Base-by-base conservation (phyloP, 2,329 filamentous ascomycete species). In the Colletotrichum euphorbiae region DNA sequence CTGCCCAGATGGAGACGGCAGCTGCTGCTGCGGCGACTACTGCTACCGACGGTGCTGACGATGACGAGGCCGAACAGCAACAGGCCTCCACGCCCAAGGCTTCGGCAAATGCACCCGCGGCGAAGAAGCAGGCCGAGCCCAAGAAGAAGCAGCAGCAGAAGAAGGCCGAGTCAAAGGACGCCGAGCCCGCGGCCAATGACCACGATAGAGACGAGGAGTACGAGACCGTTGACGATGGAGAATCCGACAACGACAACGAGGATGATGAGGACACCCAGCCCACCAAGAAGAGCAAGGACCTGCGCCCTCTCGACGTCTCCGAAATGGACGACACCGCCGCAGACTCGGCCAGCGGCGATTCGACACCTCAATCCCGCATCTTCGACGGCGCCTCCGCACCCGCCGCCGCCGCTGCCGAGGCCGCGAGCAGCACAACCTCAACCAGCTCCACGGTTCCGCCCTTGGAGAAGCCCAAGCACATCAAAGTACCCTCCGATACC, bases 401-500 rank as follows among this genome's bases (percentile, higher is more conserved):
- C 62, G 79, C 80, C 45, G 73, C 76, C 69, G 79, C 80, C 59
- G 75, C 77, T 6, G 78, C 74, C 67, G 85, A 87, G 69, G 75
- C 82, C n/a, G 80, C 85, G 54, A 89, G 87, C 77, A 81, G 83
- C 69, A 87, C 85, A 52, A 93, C 91, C 33, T 93, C 91, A 17
- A 86, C 89, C 62, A 92, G 91, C 62, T 93, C 91, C 21, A 85
- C 89, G 52, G 82, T 87, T 12, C 83, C 89, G 6, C 82, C 85
- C 5, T 84, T 86, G 38, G 85, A 88, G 69, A 89, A 88, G 74
- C 86, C 87, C 13, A 92, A 90, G 77, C 86, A 88, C 71, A 86
- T 90, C 75, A 90, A 89, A 74, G 80, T 91, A 33, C 91, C 91
- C 62, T 83, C 89, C 70, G 90, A 94, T 75, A 91, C 90, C 46